These are phyloP conservation scores for Elaeis guineensis DNA, from an alignment of 176 grass and related monocot species.

Conservation along the genomic window DNA sequence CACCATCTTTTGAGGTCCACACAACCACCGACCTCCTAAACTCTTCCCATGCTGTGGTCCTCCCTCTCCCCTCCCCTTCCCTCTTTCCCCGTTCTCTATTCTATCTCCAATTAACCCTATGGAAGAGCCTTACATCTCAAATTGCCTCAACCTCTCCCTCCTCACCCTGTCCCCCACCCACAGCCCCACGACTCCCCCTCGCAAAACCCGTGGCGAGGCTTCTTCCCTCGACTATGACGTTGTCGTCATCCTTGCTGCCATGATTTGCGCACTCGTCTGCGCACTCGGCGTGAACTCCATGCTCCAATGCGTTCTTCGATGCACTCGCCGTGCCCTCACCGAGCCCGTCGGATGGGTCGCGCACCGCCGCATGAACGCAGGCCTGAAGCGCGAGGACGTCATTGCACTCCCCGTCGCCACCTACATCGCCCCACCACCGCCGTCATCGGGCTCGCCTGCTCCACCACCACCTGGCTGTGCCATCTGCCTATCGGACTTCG, in stretches of 20 bases:
- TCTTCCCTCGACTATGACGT: slow-evolving; percentile 50
- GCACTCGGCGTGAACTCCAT: slow-evolving; percentile 63
- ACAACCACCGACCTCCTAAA: no score
- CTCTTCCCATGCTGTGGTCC: no score
- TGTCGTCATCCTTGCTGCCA: slow-evolving; percentile 72
- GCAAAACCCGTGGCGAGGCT: background rate
- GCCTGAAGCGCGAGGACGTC: slow-evolving; percentile 59
- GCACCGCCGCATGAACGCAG: slow-evolving; percentile 34
- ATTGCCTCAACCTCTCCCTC: background rate
- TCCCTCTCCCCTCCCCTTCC: no score
- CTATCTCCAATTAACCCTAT: background rate
- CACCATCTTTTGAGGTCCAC: no score
- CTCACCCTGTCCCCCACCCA: background rate
- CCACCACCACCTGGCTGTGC: slow-evolving; percentile 14
- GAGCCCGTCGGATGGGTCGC: slow-evolving; percentile 40
- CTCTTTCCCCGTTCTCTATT: background rate
- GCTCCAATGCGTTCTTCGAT: slow-evolving; percentile 62
- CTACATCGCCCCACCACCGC: slow-evolving; percentile 7
- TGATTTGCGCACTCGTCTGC: slow-evolving; percentile 76
- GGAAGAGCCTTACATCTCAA: slow-evolving; percentile 2
- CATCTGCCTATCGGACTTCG: slow-evolving; percentile 38
- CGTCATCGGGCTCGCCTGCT: background rate
- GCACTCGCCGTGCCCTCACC: slow-evolving; percentile 46
- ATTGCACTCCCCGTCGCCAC: slow-evolving; percentile 32
- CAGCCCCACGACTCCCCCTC: background rate